Evolutionary conservation across 345 rosid genomes (phyloP).

Genomic region (Euphorbia tirucalli): DNA sequence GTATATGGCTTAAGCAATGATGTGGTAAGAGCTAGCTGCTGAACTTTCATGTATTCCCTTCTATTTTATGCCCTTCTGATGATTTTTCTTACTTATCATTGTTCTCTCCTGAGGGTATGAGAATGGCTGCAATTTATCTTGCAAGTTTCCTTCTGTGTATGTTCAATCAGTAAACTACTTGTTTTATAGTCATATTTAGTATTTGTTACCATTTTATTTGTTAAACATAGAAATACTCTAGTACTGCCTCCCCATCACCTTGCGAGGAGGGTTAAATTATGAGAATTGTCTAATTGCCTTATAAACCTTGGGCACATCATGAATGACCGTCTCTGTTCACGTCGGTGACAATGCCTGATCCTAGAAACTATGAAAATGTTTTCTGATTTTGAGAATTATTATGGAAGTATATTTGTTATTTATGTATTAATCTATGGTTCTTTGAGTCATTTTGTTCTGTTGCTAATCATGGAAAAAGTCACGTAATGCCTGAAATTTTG

Average conservation of each 20-base stretch:
- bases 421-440: not conserved
- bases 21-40: constrained; percentile 41
- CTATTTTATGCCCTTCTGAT: not conserved
- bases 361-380: not conserved
- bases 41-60: not conserved
- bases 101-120: not conserved
- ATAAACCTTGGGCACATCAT: not conserved
- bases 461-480: not conserved
- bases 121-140: not conserved
- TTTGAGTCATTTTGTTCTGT: not conserved
- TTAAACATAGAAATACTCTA: not conserved
- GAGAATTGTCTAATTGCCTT: not conserved
- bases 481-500: not conserved
- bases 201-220: not conserved
- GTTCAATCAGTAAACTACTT: not conserved
- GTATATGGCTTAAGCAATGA: constrained; percentile 52
- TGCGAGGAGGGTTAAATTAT: not conserved
- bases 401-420: not conserved
- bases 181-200: not conserved
- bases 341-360: not conserved
- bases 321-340: not conserved
- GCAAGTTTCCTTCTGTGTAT: constrained; percentile 4
- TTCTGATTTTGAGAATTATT: not conserved
- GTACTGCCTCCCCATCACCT: not conserved
- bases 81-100: not conserved